These are phyloP conservation scores for Ambrosia artemisiifolia DNA, from an alignment of 129 eudicot species.

Conservation along the genomic window DNA sequence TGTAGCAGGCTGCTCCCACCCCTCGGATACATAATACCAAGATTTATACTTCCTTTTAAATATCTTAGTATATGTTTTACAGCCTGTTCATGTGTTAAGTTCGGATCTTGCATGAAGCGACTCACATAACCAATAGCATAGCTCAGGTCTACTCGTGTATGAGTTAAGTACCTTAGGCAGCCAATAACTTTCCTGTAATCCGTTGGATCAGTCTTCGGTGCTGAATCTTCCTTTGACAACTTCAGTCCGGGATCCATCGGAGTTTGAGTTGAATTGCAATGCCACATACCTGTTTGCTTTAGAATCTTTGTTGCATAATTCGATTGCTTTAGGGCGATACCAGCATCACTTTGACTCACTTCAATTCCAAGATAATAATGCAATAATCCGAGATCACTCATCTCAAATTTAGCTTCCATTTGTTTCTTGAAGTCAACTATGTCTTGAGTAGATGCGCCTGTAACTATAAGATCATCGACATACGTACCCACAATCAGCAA, in stretches of 20 bases:
- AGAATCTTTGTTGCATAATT: neutral
- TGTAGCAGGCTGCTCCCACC: neutral
- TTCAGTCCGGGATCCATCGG: no score
- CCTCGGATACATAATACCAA: neutral
- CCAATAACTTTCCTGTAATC: neutral
- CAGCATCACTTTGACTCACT: neutral
- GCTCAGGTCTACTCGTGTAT: neutral
- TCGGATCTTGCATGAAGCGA: constrained; percentile 2
- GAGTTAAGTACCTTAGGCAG: neutral
- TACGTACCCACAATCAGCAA: neutral
- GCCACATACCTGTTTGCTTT: neutral
- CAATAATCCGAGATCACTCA: neutral
- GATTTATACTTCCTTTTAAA: no score
- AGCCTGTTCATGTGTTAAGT: no score
- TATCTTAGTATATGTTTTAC: no score
- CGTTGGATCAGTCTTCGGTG: neutral
- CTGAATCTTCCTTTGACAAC: no score
- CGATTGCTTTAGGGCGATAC: neutral
- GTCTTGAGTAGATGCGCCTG: neutral
- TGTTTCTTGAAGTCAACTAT: neutral
- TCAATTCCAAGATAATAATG: constrained; percentile 4
- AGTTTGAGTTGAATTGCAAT: no score
- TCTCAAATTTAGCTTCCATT: neutral
- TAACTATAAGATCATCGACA: neutral
- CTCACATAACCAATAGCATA: constrained; percentile 10